Base-by-base conservation (phyloP, 768 basidiomycete genomes). In the Nidularia pulvinata region DNA sequence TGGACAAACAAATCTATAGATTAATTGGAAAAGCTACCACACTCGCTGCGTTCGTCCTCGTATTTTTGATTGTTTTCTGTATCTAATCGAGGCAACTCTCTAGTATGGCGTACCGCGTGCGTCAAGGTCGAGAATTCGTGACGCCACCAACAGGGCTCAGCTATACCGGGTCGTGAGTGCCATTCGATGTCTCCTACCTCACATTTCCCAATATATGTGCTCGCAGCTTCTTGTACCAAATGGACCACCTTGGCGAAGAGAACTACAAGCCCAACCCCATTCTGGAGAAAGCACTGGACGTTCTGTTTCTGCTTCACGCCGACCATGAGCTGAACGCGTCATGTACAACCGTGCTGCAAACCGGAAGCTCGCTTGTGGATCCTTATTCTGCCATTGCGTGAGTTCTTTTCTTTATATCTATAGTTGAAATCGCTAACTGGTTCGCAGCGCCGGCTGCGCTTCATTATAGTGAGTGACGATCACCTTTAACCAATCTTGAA, bases 1-100 rank as follows among this genome's bases (percentile, higher is more conserved):
- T 96, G 88, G 94, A 95, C 69, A 93, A 92, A 75, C 94, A 95
- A 68, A 94, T 95, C 43, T 93, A 86, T 66, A 77, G 93, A 59
- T 71, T 95, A 5, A 89, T 94, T 50, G 93, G 94, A 43, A 95
- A 95, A 65, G 87, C 89, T 7, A 93, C 89, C 5, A 93, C 92
- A 0, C 76, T 95, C 39, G 93, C 93, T 56, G 92, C 93, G 82
- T 91, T 57, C 47, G 86, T 74, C 32, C 32, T 19, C 19, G 19
- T 19, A 19, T 19, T 19, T 19, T 19, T 19, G 19, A 19, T 19
- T 19, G 19, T 19, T 19, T 19, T 19, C 19, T 19, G 19, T 19
- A 19, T 19, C 19, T 19, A 19, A 19, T 19, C 19, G 19, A 19
- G 19, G 19, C 19, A 19, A 19, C 19, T 19, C 19, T 19, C 16